Base-by-base conservation (phyloP, 2,329 filamentous ascomycete species). In the Calonectria montana region DNA sequence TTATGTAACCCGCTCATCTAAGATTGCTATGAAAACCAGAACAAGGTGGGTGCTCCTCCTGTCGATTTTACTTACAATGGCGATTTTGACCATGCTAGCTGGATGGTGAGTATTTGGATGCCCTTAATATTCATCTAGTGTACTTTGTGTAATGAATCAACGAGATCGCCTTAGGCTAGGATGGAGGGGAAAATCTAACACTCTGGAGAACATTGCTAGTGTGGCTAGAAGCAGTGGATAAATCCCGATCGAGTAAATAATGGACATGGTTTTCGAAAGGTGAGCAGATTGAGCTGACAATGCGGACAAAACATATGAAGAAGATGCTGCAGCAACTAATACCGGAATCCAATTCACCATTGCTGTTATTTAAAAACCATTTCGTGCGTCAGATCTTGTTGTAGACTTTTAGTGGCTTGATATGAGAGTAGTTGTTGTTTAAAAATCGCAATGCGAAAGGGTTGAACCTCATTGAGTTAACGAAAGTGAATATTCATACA, bases 281-380 rank as follows among this genome's bases (percentile, higher is more conserved):
- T 72, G 89, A 82, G 70, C 89, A 84, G 48, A 83, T 75, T 9
- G 86, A 82, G 45, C 89, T 89, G 25, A 88, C 77, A 55, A 91
- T 83, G 45, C 90, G 87, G 15, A 86, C 80, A 6, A 89, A 87
- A 84, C 64, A 87, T 86, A 73, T 88, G 86, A 83, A 45, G 81
- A 71, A 25, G 79, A 78, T 15, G 88, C 82, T 31, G 83, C 76
- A 47, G 85, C 62, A 62, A 79, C 47, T 18, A 88, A 78, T 25
- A 78, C 61, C 1, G 84, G 85, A 1, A 80, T 39, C 69, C 86
- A 88, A 61, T 86, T 62, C 48, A 81, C 67, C 48, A 88, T 78
- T 71, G 87, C 80, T 10, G 80, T 84, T 43, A 88, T 85, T 25
- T 85, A 81, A 71, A 88, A 61, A 47, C 62, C 57, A 29, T 71